Evolutionary conservation across 1,284 basidiomycete genomes (phyloP).

Genomic region (Ganoderma multipileum): DNA sequence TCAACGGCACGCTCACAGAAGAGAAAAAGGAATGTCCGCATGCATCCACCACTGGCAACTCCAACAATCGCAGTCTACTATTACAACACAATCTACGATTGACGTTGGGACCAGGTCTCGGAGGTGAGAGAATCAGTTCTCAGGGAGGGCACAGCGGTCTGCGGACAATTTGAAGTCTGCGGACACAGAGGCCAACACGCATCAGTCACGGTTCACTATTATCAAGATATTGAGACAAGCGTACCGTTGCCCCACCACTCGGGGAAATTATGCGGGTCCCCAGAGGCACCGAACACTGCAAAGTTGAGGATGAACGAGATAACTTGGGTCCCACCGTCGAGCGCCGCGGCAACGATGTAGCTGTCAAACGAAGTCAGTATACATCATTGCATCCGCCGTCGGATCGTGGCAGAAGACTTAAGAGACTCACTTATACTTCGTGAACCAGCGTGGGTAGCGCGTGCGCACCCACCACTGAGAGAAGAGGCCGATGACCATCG

Average conservation of each 20-base stretch:
- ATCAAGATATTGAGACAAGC: neutral
- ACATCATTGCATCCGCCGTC: neutral
- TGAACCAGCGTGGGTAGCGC: conserved; percentile 55
- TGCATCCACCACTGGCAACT: neutral
- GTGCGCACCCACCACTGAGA: conserved; percentile 60
- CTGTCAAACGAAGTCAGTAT: conserved; percentile 18
- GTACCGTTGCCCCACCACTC: conserved; percentile 41
- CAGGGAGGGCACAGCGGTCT: conserved; percentile 36
- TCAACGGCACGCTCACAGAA: neutral
- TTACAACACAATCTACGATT: neutral
- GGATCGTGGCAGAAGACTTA: neutral
- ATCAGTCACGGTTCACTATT: neutral
- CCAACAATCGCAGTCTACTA: neutral
- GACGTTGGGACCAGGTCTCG: neutral
- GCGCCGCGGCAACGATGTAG: conserved; percentile 42
- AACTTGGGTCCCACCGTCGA: conserved; percentile 42
- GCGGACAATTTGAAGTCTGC: conserved; percentile 38
- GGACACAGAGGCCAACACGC: neutral
- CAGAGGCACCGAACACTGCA: conserved; percentile 40
- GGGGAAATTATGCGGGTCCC: conserved; percentile 36
- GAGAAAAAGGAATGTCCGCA: neutral
- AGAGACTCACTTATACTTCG: conserved; percentile 61
- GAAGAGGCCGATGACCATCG: conserved; percentile 58
- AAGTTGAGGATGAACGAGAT: conserved; percentile 44
- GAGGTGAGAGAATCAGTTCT: neutral